Base-by-base conservation (phyloP, 495 filamentous ascomycete genomes). In the Tuber microsphaerosporum region DNA sequence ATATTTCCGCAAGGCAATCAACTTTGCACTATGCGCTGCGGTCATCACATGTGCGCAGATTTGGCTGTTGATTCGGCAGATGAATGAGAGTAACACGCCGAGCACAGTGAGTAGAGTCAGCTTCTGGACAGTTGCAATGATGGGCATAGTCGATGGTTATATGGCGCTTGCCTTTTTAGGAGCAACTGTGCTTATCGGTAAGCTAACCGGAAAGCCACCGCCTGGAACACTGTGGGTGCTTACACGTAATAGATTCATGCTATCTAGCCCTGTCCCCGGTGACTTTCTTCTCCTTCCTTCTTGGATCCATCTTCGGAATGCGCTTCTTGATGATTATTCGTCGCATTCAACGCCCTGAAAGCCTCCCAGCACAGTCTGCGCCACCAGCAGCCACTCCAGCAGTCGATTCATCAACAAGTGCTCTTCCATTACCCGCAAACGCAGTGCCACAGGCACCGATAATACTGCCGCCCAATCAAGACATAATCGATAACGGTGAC, bases 61-160 rank as follows among this genome's bases (percentile, higher is more conserved):
- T 31, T 86, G 88, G 73, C 85, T 97, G 16, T 87, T 96, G 69
- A 89, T 94, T 76, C 85, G 88, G 69, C 95, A 99, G 84, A 91
- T 96, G 85, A 94, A 94, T 83, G 93, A 97, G 79, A 89, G 94
- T 6, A 93, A 89, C 45, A 99, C 95, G 8, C 94, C 95, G n/a
- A 97, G 94, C 1, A 99, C 94, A 0, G 86, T 93, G 68, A 94
- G 93, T 77, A 89, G 95, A 22, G 88, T 97, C 82, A 97, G 94
- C 85, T 93, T 97, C 84, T 94, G 91, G 83, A 94, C 93, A 0
- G 89, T 94, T 75, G 88, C 88, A 71, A 89, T 93, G 81, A 93
- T 97, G 89, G 86, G 92, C n/a, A 86, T 97, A 72, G 93, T 91
- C 20, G 95, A 98, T 84, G 91, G 92, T 56, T 83, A 83, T 76